Conservation (phyloP, 2,329 filamentous ascomycete genomes). For the Myriangium duriaei region DNA sequence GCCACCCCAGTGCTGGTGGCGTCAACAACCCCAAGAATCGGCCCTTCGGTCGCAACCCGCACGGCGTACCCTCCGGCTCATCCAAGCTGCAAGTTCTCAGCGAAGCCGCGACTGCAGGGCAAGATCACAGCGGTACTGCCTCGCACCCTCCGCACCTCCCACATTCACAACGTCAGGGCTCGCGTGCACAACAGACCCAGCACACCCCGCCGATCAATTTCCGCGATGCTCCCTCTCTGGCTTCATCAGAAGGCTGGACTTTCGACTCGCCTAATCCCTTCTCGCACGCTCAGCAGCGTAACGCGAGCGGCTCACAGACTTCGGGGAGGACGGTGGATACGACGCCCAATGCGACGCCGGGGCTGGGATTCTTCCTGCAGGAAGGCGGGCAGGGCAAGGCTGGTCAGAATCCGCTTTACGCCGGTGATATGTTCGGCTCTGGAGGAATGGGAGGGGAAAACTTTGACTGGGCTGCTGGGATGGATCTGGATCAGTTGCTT, state of each 20-base stretch:
- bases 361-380: neutral
- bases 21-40: neutral
- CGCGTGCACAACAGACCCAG: constrained; percentile 1
- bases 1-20: neutral
- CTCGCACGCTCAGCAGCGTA: neutral
- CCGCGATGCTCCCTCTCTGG: constrained; percentile 1
- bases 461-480: constrained; percentile 11
- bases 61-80: constrained; percentile 2
- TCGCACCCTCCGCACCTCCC: no score
- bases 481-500: constrained; percentile 13
- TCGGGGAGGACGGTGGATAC: constrained; percentile 1
- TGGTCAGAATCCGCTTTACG: neutral
- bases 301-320: constrained; percentile 1
- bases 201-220: neutral
- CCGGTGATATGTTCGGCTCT: constrained; percentile 3
- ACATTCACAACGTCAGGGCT: constrained; percentile 8
- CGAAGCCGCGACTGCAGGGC: constrained; percentile 13
- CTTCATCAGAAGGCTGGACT: constrained; percentile 9
- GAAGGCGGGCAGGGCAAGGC: neutral
- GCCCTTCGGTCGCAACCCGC: constrained; percentile 7
- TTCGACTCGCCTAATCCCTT: constrained; percentile 11
- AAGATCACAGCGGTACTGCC: constrained; percentile 6
- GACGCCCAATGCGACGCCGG: neutral
- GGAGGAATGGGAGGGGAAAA: constrained; percentile 1
- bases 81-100: constrained; percentile 12